phyloP scores from a whole-genome alignment of 1,139 yeast genomes.

The Yamadazyma diospyri region DNA sequence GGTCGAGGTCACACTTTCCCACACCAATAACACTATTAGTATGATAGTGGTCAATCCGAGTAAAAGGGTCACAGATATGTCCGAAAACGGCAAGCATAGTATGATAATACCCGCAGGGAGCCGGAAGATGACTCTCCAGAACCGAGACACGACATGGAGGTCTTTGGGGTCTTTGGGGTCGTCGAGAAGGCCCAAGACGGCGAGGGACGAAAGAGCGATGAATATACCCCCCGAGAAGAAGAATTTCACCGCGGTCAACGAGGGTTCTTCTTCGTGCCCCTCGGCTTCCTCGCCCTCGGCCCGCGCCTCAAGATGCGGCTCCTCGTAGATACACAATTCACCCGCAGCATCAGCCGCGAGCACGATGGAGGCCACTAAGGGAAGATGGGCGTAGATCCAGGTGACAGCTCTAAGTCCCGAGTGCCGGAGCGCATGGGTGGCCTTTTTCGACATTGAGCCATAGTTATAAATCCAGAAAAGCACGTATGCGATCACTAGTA shows the following conservation, averaged over 20 bases:
- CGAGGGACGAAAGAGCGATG: conserved; percentile 33
- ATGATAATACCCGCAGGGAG: conserved; percentile 37
- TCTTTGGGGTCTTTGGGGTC: conserved; percentile 32
- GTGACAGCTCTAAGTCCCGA: conserved; percentile 42
- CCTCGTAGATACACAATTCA: conserved; percentile 33
- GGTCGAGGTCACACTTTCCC: conserved; percentile 30
- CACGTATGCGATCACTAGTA: conserved; percentile 49
- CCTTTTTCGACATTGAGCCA: conserved; percentile 48
- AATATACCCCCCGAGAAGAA: conserved; percentile 50
- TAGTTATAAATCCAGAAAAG: conserved; percentile 54
- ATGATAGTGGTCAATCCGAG: conserved; percentile 43
- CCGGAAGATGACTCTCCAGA: conserved; percentile 40
- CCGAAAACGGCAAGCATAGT: conserved; percentile 44
- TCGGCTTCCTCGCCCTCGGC: conserved; percentile 1
- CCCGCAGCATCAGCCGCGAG: conserved; percentile 65
- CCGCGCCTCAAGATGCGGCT: conserved; percentile 6
- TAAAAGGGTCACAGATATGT: conserved; percentile 37
- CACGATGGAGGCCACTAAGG: conserved; percentile 48
- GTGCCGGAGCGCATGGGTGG: conserved; percentile 55
- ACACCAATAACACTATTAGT: conserved; percentile 27
- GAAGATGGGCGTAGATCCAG: conserved; percentile 52
- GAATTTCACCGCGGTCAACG: conserved; percentile 38
- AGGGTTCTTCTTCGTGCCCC: conserved; percentile 20
- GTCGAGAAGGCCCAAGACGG: conserved; percentile 37
- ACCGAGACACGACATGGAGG: conserved; percentile 27